Evolutionary conservation across 2,329 filamentous ascomycete genomes (phyloP).

Genomic region (Claviceps sorghi): DNA sequence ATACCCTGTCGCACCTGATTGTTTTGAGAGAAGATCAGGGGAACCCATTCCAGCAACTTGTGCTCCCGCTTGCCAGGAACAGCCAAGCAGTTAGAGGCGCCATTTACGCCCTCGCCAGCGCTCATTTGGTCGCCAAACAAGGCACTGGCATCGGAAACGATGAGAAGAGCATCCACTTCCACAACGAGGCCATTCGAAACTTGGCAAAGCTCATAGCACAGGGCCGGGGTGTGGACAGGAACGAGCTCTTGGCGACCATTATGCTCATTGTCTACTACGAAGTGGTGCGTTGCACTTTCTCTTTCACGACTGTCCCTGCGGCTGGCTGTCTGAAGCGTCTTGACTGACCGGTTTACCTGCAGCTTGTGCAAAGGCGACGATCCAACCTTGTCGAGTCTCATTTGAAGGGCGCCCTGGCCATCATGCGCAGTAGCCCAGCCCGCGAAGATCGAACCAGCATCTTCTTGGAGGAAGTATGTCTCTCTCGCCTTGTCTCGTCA

Average conservation of each 20-base stretch:
- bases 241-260: constrained; percentile 45
- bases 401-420: constrained; percentile 45
- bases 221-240: constrained; percentile 33
- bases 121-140: constrained; percentile 60
- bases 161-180: constrained; percentile 44
- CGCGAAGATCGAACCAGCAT: constrained; percentile 35
- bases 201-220: constrained; percentile 42
- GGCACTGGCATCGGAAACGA: constrained; percentile 25
- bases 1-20: constrained; percentile 48
- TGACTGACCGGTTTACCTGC: not conserved
- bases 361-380: constrained; percentile 46
- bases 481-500: no score
- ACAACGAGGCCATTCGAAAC: constrained; percentile 44
- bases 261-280: constrained; percentile 50
- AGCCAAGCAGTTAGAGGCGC: constrained; percentile 59
- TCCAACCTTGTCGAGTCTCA: constrained; percentile 47
- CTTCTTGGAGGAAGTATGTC: constrained; percentile 43
- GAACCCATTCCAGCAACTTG: constrained; percentile 48
- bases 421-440: constrained; percentile 36
- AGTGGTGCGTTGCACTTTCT: constrained; percentile 32
- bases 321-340: not conserved
- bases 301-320: not conserved
- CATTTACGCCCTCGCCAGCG: constrained; percentile 69
- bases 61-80: constrained; percentile 42
- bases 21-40: constrained; percentile 48